These are phyloP conservation scores for Alternaria burnsii DNA, from an alignment of 2,329 filamentous ascomycete genomes.

Conservation along the genomic window DNA sequence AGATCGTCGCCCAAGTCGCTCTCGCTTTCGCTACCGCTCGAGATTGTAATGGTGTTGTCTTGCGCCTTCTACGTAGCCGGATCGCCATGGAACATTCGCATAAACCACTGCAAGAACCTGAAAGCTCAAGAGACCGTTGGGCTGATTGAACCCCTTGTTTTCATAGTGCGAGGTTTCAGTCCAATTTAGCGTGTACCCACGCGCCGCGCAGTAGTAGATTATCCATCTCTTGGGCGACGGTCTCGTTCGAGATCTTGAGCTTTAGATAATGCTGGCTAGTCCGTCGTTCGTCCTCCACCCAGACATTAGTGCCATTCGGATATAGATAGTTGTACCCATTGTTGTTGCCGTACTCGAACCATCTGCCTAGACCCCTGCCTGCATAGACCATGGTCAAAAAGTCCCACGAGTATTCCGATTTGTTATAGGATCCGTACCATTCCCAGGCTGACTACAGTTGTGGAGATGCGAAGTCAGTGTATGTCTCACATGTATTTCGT, in stretches of 20 bases:
- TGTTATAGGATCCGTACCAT: constrained; percentile 37
- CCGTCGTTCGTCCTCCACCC: constrained; percentile 50
- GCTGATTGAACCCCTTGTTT: not conserved
- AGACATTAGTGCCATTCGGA: constrained; percentile 55
- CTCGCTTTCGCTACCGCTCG: no score
- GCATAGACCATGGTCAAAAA: constrained; percentile 36
- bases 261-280: constrained; percentile 51
- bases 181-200: constrained; percentile 6
- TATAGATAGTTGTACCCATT: constrained; percentile 55
- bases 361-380: constrained; percentile 31
- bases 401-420: constrained; percentile 33
- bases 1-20: no score
- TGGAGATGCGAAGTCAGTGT: no score
- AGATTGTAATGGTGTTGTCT: no score
- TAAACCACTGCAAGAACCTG: not conserved
- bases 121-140: not conserved
- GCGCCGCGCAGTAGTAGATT: constrained; percentile 4
- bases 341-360: constrained; percentile 50
- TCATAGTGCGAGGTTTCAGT: constrained; percentile 7
- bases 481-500: no score
- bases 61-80: no score
- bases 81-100: not conserved
- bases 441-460: constrained; percentile 28
- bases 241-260: constrained; percentile 1
- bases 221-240: constrained; percentile 8